Evolutionary conservation across 352 stramenopile genomes (phyloP).

Genomic region (Globisporangium paddicum): DNA sequence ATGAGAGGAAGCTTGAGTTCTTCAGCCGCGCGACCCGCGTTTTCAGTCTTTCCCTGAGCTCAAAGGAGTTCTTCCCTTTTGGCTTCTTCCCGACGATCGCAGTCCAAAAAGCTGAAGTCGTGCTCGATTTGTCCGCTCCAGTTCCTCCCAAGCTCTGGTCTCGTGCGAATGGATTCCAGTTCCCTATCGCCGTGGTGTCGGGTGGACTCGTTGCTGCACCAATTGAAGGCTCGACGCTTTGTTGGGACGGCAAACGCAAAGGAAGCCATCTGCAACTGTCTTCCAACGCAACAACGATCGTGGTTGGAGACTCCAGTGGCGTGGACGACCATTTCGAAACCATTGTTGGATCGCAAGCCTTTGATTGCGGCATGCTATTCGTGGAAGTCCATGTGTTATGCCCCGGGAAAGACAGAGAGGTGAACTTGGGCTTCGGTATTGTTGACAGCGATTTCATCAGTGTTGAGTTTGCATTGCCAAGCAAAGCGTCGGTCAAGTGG

Average conservation of each 20-base stretch:
- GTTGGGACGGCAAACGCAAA: constrained; percentile 59
- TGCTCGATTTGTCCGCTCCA: constrained; percentile 53
- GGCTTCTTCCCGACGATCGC: constrained; percentile 57
- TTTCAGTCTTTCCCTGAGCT: constrained; percentile 24
- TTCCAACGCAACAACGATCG: constrained; percentile 43
- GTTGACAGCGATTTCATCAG: constrained; percentile 32
- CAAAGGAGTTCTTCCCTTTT: constrained; percentile 13
- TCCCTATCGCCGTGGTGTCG: constrained; percentile 52
- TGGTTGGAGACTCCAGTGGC: constrained; percentile 48
- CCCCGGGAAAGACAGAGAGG: constrained; percentile 37
- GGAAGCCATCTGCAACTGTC: constrained; percentile 43
- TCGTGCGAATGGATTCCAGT: constrained; percentile 39
- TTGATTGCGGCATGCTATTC: constrained; percentile 47
- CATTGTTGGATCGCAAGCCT: constrained; percentile 46
- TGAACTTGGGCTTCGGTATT: constrained; percentile 50
- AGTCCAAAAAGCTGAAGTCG: constrained; percentile 49
- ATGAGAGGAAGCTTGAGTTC: constrained; percentile 60
- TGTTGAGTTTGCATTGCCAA: constrained; percentile 15
- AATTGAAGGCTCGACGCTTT: constrained; percentile 52
- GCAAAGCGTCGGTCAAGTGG: constrained; percentile 33
- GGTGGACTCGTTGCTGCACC: constrained; percentile 56
- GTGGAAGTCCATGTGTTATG: constrained; percentile 54
- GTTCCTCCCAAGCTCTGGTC: constrained; percentile 66
- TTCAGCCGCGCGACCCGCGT: constrained; percentile 37
- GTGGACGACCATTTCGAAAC: constrained; percentile 48